These are phyloP conservation scores for Hibiscus trionum DNA, from an alignment of 345 rosid genomes.

Conservation along the genomic window DNA sequence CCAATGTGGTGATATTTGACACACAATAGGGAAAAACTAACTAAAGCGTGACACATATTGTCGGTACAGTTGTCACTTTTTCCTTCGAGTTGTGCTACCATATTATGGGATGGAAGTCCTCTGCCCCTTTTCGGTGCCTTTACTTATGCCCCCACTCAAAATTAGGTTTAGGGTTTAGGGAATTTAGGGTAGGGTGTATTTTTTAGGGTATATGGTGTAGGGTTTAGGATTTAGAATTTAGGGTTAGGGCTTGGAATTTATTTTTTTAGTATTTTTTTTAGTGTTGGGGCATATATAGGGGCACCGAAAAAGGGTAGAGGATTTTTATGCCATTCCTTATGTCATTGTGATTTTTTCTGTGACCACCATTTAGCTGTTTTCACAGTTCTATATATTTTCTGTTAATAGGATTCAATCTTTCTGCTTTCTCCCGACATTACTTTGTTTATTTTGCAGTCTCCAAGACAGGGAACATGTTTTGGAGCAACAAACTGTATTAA, in stretches of 20 bases:
- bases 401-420: neutral
- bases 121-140: no score
- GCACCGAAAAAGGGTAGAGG: no score
- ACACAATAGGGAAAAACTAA: neutral
- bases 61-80: neutral
- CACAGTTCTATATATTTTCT: neutral
- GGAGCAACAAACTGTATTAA: constrained; percentile 83
- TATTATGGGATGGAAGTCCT: no score
- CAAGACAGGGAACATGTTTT: constrained; percentile 71
- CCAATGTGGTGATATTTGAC: neutral
- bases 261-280: no score
- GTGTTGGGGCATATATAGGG: no score
- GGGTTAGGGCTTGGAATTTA: no score
- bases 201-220: no score
- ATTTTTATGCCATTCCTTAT: no score
- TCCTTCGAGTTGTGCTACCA: neutral
- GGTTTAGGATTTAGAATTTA: no score
- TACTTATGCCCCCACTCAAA: no score
- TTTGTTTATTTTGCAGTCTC: constrained; percentile 38
- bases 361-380: neutral
- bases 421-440: neutral
- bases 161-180: no score
- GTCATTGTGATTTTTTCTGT: neutral
- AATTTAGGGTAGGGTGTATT: no score
- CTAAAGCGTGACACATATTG: neutral